phyloP scores from a whole-genome alignment of 257 asterid species.

The Galeopsis tetrahit region DNA sequence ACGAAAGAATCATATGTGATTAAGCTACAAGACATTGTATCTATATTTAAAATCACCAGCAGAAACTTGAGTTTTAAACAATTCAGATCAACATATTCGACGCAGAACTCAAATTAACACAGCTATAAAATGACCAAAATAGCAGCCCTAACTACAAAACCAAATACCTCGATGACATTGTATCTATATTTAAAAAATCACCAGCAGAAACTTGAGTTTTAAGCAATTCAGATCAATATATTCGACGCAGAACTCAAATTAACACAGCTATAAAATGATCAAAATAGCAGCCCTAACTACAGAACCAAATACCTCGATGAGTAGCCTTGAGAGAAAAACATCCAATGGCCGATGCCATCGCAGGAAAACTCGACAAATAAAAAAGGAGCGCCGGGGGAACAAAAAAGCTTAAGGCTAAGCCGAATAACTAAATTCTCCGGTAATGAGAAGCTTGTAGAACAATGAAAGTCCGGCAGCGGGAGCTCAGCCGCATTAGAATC shows the following conservation, averaged over 20 bases:
- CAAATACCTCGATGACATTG: background rate
- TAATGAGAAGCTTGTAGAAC: conserved; percentile 3
- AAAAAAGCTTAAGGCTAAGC: background rate
- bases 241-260: background rate
- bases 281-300: background rate
- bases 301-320: conserved; percentile 38
- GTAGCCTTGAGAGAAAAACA: conserved; percentile 46
- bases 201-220: background rate
- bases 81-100: background rate
- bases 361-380: conserved; percentile 8
- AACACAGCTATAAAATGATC: background rate
- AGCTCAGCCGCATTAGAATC: conserved; percentile 34
- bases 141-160: background rate
- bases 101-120: conserved; percentile 1
- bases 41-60: background rate
- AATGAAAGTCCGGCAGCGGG: conserved; percentile 3
- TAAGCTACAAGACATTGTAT: background rate
- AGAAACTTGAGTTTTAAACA: background rate
- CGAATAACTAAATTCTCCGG: conserved; percentile 30
- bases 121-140: background rate
- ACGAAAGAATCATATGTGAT: background rate
- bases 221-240: background rate
- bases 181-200: background rate
- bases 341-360: conserved; percentile 49
- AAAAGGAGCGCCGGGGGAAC: background rate